Percentiles rank a stretch among this genome's conserved stretches.
phyloP scores from a whole-genome alignment of 2,329 filamentous ascomycete genomes.

The Ustulina deusta region DNA sequence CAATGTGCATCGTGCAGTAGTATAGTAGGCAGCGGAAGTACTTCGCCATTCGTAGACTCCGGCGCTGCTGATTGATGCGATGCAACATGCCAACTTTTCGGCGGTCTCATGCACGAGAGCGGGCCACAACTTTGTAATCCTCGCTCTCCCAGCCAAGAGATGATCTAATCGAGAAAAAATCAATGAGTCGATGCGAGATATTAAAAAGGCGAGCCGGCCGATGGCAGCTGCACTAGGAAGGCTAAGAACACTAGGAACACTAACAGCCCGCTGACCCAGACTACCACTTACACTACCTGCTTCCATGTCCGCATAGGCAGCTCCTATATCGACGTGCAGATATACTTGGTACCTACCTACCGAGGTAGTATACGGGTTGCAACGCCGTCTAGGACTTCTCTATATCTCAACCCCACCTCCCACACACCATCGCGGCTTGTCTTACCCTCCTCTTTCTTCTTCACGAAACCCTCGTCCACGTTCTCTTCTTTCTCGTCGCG shows the following conservation, averaged over 20 bases:
- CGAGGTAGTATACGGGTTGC: too few relatives aligned
- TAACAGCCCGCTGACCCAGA: constrained; percentile 11
- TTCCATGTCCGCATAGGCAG: neutral
- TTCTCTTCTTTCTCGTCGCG: constrained; percentile 71
- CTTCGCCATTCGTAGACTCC: constrained; percentile 37
- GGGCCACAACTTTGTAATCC: constrained; percentile 35
- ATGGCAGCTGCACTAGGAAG: constrained; percentile 23
- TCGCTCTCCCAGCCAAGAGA: constrained; percentile 14
- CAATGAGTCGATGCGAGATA: constrained; percentile 33
- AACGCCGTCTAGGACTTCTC: constrained; percentile 37
- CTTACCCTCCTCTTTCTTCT: constrained; percentile 61
- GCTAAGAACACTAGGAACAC: neutral
- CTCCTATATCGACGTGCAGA: neutral
- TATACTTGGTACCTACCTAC: constrained; percentile 6
- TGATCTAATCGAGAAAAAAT: constrained; percentile 28
- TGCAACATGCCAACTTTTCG: constrained; percentile 42
- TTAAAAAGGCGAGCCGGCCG: constrained; percentile 39
- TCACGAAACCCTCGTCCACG: constrained; percentile 68
- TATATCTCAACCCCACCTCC: constrained; percentile 65
- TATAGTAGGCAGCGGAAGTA: constrained; percentile 14
- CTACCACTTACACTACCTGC: constrained; percentile 8
- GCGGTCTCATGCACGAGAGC: constrained; percentile 39
- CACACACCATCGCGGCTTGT: constrained; percentile 56
- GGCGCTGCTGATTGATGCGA: constrained; percentile 29
- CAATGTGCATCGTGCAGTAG: constrained; percentile 6